These are phyloP conservation scores for Pezizomycotina sp. DNA, from an alignment of 2,329 filamentous ascomycete species.

Conservation along the genomic window DNA sequence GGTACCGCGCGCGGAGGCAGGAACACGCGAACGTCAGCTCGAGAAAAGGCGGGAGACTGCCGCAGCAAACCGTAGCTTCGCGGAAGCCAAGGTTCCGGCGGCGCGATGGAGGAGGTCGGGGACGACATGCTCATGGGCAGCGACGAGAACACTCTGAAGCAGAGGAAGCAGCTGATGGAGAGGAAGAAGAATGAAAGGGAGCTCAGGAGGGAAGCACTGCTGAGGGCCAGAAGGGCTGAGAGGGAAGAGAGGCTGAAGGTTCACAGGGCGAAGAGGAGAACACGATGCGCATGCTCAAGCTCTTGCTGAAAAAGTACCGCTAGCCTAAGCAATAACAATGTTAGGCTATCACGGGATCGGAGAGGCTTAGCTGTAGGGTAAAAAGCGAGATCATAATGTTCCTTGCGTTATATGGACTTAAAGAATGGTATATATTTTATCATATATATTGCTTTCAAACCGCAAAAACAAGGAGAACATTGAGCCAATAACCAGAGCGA, in stretches of 20 bases:
- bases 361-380: conserved; percentile 2
- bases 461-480: neutral
- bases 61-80: conserved; percentile 56
- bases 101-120: conserved; percentile 49
- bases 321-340: too few relatives aligned
- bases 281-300: conserved; percentile 66
- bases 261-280: conserved; percentile 60
- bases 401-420: neutral
- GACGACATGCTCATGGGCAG: conserved; percentile 56
- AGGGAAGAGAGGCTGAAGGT: conserved; percentile 57
- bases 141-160: conserved; percentile 49
- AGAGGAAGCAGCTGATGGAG: conserved; percentile 46
- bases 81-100: conserved; percentile 46
- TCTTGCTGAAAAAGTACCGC: conserved; percentile 67
- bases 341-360: conserved; percentile 3
- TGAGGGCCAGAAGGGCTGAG: conserved; percentile 59
- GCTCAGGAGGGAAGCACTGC: conserved; percentile 61
- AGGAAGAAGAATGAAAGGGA: conserved; percentile 71
- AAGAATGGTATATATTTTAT: neutral
- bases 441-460: neutral
- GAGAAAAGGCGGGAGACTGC: conserved; percentile 68
- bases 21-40: conserved; percentile 63
- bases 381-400: neutral
- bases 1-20: conserved; percentile 63
- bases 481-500: neutral